Base-by-base conservation (phyloP, 1,284 basidiomycete genomes). In the Ceratobasidium sp. region DNA sequence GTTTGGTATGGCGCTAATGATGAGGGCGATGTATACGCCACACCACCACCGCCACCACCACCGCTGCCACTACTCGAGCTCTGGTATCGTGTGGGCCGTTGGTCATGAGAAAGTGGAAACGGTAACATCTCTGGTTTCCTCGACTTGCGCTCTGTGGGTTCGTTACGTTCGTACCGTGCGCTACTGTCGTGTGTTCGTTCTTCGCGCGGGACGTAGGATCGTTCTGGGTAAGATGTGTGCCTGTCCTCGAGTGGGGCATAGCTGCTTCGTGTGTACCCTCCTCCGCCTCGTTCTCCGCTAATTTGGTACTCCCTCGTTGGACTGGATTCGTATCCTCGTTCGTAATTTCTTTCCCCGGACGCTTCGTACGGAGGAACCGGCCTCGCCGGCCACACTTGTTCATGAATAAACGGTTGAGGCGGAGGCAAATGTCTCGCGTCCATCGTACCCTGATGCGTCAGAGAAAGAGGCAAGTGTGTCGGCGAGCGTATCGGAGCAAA, bases 121-220 rank as follows among this genome's bases (percentile, higher is more conserved):
- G 71, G 71, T 7, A 74, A n/a, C 59, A 74, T 74, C 38, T 64
- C 61, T 7, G 71, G 71, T 23, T 74, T 74, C 9, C 59, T 59
- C 23, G 44, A n/a, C 50, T 75, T 65, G 10, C 42, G 44, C n/a
- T 61, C 20, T 26, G 26, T n/a, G n/a, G n/a, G 61, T 12, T 28
- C 46, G 28, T n/a, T n/a, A n/a, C 44, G 20, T 42, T 62, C 66
- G 48, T 68, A 38, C 33, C 48, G 9, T 9, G 56, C 50, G 46
- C 46, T 38, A 6, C 46, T 38, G 5, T 46, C 40, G 42, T 66
- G 64, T 13, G 28, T 23, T 33, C 46, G 42, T 57, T 70, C 68
- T 38, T 54, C 66, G 48, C 66, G 66, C n/a, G 48, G 15, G 28
- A 68, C 66, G 15, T 54, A 68, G 23, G 66, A n/a, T 38, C 48